Conservation (phyloP, 371 early-diverging fungal genomes). For the Syncephalastrum contaminatum region DNA sequence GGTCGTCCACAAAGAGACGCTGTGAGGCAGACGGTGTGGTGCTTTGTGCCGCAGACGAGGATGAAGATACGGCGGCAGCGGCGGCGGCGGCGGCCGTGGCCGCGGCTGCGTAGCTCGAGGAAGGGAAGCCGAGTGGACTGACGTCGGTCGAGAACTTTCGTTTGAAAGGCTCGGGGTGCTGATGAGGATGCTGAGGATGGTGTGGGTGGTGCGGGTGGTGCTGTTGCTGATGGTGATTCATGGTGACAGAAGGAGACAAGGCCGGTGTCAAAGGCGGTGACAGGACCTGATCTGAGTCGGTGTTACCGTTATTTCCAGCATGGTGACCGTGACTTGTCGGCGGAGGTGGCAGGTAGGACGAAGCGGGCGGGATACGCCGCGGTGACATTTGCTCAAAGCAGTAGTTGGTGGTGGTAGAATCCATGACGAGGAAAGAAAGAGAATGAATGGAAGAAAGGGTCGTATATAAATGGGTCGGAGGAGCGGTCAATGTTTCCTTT, state of each 20-base stretch:
- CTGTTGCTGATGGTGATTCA: slow-evolving; percentile 17
- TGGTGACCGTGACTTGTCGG: slow-evolving; percentile 5
- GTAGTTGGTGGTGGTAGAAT: slow-evolving; percentile 10
- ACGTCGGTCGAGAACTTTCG: slow-evolving; percentile 31
- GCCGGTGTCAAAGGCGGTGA: slow-evolving; percentile 48
- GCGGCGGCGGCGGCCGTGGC: slow-evolving; percentile 2
- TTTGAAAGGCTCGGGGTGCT: slow-evolving; percentile 21
- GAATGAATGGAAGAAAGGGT: slow-evolving; percentile 9
- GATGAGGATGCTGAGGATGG: too few species aligned
- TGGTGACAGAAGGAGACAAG: slow-evolving; percentile 26
- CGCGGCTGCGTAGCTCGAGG: not conserved
- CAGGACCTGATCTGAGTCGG: slow-evolving; percentile 33
- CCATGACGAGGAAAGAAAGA: slow-evolving; percentile 12
- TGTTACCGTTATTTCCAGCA: slow-evolving; percentile 7
- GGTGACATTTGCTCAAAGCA: slow-evolving; percentile 9
- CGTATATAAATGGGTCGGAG: slow-evolving; percentile 13
- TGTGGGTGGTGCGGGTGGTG: too few species aligned
- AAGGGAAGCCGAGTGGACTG: slow-evolving; percentile 8
- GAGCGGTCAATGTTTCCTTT: slow-evolving; percentile 1
- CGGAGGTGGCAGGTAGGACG: slow-evolving; percentile 8
- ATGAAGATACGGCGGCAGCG: slow-evolving; percentile 7
- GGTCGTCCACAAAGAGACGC: slow-evolving; percentile 7
- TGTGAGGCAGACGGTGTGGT: slow-evolving; percentile 1
- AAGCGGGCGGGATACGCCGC: slow-evolving; percentile 4
- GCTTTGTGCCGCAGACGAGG: slow-evolving; percentile 9